Base-by-base conservation (phyloP, 345 rosid genomes). In the Viola odorata region DNA sequence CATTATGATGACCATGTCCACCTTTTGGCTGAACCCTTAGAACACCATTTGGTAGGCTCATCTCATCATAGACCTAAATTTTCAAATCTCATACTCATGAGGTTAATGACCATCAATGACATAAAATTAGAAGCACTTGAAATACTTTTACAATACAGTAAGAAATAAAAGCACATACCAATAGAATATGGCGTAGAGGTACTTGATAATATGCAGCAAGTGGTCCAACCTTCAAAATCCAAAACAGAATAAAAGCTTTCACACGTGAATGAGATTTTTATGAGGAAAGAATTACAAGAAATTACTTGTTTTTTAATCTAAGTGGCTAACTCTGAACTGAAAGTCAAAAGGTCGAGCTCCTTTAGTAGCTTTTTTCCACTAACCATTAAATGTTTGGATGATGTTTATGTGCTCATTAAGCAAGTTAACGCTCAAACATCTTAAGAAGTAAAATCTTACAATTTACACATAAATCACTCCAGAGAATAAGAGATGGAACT, bases 31-130 rank as follows among this genome's bases (percentile, higher is more conserved):
- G 92, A 64, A 89, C 79, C 76, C 92, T 84, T 64, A 91, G 37
- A 49, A 89, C 85, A 63, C 95, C 98, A 77, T 87, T 91, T n/a
- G 96, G 95, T 64, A 91, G 73, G 77, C 83, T 88, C 92, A 89
- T 85, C 69, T 89, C 96, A 73, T 89, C 96, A 41, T 87, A 89
- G 3, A 84, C 75, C 96, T 91, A 75, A 44, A 63, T 41, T 50
- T 61, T 49, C 59, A 55, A 61, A 59, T 59, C n/a, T 37, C 75
- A 41, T 23, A 51, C 41, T 49, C 7, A 9, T 36, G 16, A 8
- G 42, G 16, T 17, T 44, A 38, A 55, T 48, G 11, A 53, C 16
- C 14, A 6, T 63, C 44, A 64, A 41, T 10, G n/a, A 41, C 12
- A 3, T 5, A 17, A 12, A 55, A 4, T 5, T 12, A 17, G 45